These are phyloP conservation scores for Plasmodium berghei DNA, from an alignment of 169 alveolate genomes.

Conservation along the genomic window DNA sequence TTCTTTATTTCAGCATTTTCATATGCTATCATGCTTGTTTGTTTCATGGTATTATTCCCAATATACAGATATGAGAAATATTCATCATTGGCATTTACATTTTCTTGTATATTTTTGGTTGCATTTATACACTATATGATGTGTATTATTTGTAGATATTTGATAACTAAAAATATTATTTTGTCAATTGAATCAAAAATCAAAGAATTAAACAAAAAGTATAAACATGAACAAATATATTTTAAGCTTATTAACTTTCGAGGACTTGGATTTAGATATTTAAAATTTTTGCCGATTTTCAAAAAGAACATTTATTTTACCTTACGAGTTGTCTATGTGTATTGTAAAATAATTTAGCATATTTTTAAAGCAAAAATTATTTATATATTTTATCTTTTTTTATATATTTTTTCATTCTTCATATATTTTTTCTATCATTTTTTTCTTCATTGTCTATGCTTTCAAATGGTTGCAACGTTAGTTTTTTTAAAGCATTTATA, in stretches of 20 bases:
- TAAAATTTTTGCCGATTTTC: slow-evolving; percentile 10
- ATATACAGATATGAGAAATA: slow-evolving; percentile 10
- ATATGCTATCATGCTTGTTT: slow-evolving; percentile 10
- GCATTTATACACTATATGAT: slow-evolving; percentile 48
- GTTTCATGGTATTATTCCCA: slow-evolving; percentile 5
- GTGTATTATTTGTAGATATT: slow-evolving; percentile 37
- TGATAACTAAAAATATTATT: slow-evolving; percentile 43
- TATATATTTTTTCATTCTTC: background rate
- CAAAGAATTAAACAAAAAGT: slow-evolving; percentile 27
- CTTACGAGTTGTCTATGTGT: slow-evolving; percentile 38
- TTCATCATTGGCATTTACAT: slow-evolving; percentile 9
- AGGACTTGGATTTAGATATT: slow-evolving; percentile 43
- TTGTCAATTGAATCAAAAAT: slow-evolving; percentile 20
- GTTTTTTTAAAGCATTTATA: slow-evolving; percentile 30
- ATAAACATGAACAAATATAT: slow-evolving; percentile 41
- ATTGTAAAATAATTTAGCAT: slow-evolving; percentile 23
- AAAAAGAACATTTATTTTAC: slow-evolving; percentile 16
- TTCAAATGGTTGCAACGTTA: slow-evolving; percentile 52
- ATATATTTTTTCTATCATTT: background rate
- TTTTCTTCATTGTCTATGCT: slow-evolving; percentile 9
- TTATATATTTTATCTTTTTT: background rate
- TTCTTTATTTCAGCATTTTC: slow-evolving; percentile 49
- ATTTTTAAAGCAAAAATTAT: background rate
- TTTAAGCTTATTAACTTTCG: slow-evolving; percentile 63
- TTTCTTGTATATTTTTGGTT: slow-evolving; percentile 31